These are phyloP conservation scores for Gymnopilus dilepis DNA, from an alignment of 768 basidiomycete species.

Conservation along the genomic window DNA sequence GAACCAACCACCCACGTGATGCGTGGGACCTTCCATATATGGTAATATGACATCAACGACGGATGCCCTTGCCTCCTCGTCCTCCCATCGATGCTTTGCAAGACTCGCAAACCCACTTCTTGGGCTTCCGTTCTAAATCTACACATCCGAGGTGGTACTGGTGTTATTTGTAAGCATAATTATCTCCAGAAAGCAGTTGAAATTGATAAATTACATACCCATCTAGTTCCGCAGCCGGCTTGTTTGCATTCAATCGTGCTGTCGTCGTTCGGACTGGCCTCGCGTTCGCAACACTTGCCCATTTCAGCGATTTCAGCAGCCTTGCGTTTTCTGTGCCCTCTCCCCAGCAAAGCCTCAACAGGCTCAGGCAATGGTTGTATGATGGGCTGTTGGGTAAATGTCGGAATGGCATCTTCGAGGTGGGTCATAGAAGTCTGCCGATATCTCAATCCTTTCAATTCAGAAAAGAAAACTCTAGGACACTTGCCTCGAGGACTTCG, in stretches of 20 bases:
- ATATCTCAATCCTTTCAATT: too few relatives aligned
- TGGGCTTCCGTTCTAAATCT: background rate
- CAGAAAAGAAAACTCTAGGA: too few relatives aligned
- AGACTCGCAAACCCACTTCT: constrained; percentile 11
- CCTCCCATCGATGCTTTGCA: background rate
- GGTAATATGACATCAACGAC: constrained; percentile 8
- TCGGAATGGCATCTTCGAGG: background rate
- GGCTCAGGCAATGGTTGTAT: background rate
- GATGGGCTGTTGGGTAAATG: background rate
- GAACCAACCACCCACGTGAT: constrained; percentile 2
- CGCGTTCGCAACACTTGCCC: background rate
- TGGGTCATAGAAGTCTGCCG: too few relatives aligned
- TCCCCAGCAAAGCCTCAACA: background rate
- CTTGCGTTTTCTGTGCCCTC: background rate
- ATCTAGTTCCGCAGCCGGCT: background rate
- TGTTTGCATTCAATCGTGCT: background rate
- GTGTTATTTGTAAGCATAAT: background rate
- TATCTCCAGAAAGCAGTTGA: background rate
- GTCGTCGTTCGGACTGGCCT: background rate
- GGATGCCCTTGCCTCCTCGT: background rate
- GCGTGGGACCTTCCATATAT: background rate
- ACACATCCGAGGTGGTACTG: background rate
- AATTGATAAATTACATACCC: constrained; percentile 1
- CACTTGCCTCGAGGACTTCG: too few relatives aligned
- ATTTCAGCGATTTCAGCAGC: background rate